These are phyloP conservation scores for Wickerhamomyces bovis DNA, from an alignment of 805 yeast genomes.

Conservation along the genomic window DNA sequence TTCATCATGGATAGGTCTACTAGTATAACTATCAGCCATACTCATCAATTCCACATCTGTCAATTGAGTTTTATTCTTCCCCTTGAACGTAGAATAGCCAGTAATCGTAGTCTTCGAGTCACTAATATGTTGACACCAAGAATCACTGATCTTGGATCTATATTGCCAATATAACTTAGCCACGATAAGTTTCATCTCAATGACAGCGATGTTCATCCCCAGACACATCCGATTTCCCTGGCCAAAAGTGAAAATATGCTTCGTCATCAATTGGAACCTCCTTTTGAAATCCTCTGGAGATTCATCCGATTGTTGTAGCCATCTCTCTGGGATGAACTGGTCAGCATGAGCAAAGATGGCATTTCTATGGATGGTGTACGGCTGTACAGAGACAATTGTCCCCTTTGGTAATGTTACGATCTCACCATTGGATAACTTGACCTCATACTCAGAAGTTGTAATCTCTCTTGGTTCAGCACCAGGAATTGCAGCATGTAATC, in stretches of 20 bases:
- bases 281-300: constrained; percentile 26
- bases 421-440: constrained; percentile 14
- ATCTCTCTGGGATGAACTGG: constrained; percentile 52
- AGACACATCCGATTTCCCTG: constrained; percentile 70
- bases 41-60: constrained; percentile 45
- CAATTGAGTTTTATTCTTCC: constrained; percentile 7
- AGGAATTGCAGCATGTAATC: constrained; percentile 68
- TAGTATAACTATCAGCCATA: constrained; percentile 52
- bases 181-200: constrained; percentile 55
- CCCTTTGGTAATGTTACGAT: constrained; percentile 40
- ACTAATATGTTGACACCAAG: constrained; percentile 37
- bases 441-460: constrained; percentile 23
- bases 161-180: constrained; percentile 49
- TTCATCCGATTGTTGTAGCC: constrained; percentile 42
- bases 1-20: constrained; percentile 45
- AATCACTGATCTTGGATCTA: constrained; percentile 30
- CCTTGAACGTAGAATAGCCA: constrained; percentile 16
- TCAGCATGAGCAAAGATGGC: constrained; percentile 42
- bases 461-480: constrained; percentile 64
- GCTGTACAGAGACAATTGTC: constrained; percentile 56
- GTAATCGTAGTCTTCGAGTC: constrained; percentile 19
- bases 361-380: constrained; percentile 54
- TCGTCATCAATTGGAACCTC: constrained; percentile 41
- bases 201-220: constrained; percentile 62
- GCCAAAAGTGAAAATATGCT: constrained; percentile 62